Base-by-base conservation (phyloP, 306 rosid species). In the Spatholobus suberectus region DNA sequence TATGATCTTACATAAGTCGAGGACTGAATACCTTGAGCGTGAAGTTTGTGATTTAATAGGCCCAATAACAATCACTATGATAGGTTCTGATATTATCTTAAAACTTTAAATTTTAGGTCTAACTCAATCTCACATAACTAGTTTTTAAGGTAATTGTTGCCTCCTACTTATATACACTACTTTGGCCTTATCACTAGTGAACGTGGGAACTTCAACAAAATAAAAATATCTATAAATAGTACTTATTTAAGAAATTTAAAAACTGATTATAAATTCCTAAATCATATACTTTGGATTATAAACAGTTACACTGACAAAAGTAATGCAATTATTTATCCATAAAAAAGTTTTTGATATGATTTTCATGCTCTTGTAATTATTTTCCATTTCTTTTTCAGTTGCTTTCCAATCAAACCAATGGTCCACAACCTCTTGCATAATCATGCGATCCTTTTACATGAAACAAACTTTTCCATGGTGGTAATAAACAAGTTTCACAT, bases 401-500 rank as follows among this genome's bases (percentile, higher is more conserved):
- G 26, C n/a, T 35, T 66, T 66, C 49, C 27, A 9, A 35, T 37
- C 29, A 66, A 63, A 63, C 70, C 47, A 66, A n/a, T n/a, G 71
- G 71, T 35, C 71, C 71, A 66, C 73, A 18, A 67, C 15, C 72
- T 66, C 17, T 41, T 37, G 17, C 73, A 67, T 9, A 66, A 67
- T 69, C 29, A 70, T 70, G 23, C 5, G 13, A 43, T 44, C 13
- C 24, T 41, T 70, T 24, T 23, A 7, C 57, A 13, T 70, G 55
- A 37, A 43, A 43, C 6, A 21, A 70, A 43, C 23, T 23, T 44
- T 24, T 23, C 15, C 23, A 29, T 7, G 38, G 38, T 23, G 37
- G 76, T 70, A 69, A 69, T 78, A 79, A 69, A 34, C 52, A 14
- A 57, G 83, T 58, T 32, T 58, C 70, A 62, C 47, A 26, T 71